A percentile compares a stretch with the other conserved stretches of the same genome.
Evolutionary conservation across 108 stramenopile genomes (phyloP).

Genomic region (Fragilariopsis cylindrus): DNA sequence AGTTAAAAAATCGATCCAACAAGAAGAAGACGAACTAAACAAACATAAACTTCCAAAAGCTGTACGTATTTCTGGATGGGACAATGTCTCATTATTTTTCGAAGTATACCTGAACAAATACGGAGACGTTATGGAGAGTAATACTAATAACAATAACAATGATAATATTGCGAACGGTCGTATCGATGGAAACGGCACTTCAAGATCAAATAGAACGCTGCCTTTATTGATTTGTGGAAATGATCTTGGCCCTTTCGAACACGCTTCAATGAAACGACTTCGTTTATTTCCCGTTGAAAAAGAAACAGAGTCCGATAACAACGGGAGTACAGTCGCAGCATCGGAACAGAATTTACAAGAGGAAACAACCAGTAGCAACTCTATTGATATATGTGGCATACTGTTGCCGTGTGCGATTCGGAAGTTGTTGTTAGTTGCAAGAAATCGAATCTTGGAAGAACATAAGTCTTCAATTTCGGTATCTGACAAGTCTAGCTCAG

Average conservation of each 20-base stretch:
- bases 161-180: not conserved
- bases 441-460: conserved; percentile 14
- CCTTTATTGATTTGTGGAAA: conserved; percentile 54
- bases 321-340: conserved; percentile 30
- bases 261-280: conserved; percentile 46
- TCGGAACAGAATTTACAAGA: conserved; percentile 1
- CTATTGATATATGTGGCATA: conserved; percentile 45
- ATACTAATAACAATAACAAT: not conserved
- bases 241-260: conserved; percentile 53
- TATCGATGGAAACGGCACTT: no score
- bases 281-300: conserved; percentile 24
- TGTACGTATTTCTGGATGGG: conserved; percentile 48
- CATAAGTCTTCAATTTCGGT: not conserved
- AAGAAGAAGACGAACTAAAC: not conserved
- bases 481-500: not conserved
- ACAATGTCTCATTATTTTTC: conserved; percentile 58
- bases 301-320: not conserved
- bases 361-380: not conserved
- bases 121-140: conserved; percentile 30
- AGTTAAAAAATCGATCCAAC: conserved; percentile 12
- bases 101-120: conserved; percentile 60
- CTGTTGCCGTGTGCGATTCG: conserved; percentile 62
- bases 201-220: conserved; percentile 18
- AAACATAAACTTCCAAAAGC: conserved; percentile 25
- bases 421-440: conserved; percentile 20